A percentile compares a stretch with the other conserved stretches of the same genome.
phyloP scores from a whole-genome alignment of 306 rosid genomes.

The Fragaria ananassa region DNA sequence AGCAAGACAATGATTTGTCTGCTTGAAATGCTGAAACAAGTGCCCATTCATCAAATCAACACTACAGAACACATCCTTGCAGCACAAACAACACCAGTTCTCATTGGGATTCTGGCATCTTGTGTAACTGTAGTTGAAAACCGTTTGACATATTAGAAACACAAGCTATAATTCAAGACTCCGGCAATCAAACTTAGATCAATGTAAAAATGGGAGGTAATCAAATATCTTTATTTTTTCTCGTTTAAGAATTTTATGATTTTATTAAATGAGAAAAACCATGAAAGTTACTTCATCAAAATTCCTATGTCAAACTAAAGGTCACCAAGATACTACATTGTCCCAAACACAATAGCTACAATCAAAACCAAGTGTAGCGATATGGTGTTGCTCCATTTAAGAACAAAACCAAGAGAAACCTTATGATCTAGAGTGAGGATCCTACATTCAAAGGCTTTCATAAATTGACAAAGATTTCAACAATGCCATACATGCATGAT shows the following conservation, averaged over 20 bases:
- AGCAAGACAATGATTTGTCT: conserved; percentile 48
- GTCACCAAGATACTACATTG: not conserved
- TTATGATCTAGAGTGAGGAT: not conserved
- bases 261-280: not conserved
- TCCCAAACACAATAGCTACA: not conserved
- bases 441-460: not conserved
- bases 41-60: conserved; percentile 77
- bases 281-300: not conserved
- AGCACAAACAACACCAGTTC: conserved; percentile 78
- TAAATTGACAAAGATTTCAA: not conserved
- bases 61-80: conserved; percentile 62
- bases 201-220: not conserved
- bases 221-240: not conserved
- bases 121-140: not conserved
- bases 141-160: not conserved
- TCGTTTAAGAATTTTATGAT: not conserved
- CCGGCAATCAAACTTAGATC: not conserved
- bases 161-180: not conserved
- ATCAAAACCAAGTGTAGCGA: not conserved
- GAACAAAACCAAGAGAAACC: not conserved
- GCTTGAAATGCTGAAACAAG: conserved; percentile 58
- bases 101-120: conserved; percentile 73
- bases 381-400: not conserved
- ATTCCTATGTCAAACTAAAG: not conserved
- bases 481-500: not conserved